These are phyloP conservation scores for Trichosporon sp. DNA, from an alignment of 1,284 basidiomycete genomes.

Conservation along the genomic window DNA sequence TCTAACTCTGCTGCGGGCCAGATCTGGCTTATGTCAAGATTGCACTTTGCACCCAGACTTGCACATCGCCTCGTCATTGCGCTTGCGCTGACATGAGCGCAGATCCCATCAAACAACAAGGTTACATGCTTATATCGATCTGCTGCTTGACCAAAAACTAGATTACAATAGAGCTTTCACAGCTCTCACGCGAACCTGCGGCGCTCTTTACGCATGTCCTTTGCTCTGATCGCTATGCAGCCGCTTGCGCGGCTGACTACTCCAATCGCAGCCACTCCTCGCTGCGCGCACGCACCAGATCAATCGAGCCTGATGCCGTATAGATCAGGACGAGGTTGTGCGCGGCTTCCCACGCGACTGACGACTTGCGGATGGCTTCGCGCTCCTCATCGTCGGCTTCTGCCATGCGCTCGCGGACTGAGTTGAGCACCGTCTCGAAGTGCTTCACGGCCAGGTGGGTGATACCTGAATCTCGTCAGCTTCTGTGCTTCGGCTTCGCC, in stretches of 20 bases:
- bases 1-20: too few relatives aligned
- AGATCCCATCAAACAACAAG: background rate
- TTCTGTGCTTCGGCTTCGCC: too few relatives aligned
- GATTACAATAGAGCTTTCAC: background rate
- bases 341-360: constrained; percentile 62
- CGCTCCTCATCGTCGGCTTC: constrained; percentile 16
- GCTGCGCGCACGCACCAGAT: constrained; percentile 51
- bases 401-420: constrained; percentile 53
- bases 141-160: background rate
- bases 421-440: constrained; percentile 67
- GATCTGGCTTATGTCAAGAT: background rate
- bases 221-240: background rate
- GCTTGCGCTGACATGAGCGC: too few relatives aligned
- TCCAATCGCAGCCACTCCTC: constrained; percentile 39
- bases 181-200: background rate
- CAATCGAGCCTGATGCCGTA: constrained; percentile 64
- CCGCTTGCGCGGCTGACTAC: background rate
- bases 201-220: background rate
- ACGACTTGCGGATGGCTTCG: constrained; percentile 47
- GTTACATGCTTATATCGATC: background rate
- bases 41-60: background rate
- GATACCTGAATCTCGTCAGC: constrained; percentile 55
- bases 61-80: background rate
- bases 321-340: constrained; percentile 83
- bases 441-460: constrained; percentile 73